A percentile compares a stretch with the other conserved stretches of the same genome.
Conservation (phyloP, 148 eudicot genomes). For the Fallopia convolvulus region DNA sequence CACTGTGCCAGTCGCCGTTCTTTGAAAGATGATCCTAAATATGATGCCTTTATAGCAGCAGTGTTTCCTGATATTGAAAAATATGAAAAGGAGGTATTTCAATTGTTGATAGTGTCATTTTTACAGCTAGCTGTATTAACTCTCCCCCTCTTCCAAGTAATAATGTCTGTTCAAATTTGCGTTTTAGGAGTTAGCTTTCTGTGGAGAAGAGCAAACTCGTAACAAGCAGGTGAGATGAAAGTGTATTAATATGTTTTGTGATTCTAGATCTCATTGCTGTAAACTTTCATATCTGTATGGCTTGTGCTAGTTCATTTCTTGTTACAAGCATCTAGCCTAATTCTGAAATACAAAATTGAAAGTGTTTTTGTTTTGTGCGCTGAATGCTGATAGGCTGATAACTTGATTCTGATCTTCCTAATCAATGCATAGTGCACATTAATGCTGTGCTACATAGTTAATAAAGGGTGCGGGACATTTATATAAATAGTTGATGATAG, state of each 20-base stretch:
- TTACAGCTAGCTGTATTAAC: not conserved
- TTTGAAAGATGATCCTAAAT: conserved; percentile 74
- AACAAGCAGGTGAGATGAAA: conserved; percentile 50
- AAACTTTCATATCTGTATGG: not conserved
- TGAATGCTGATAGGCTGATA: not conserved
- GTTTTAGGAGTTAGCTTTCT: conserved; percentile 64
- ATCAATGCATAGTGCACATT: not conserved
- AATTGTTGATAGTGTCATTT: not conserved
- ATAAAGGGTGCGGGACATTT: not conserved
- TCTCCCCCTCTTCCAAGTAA: conserved; percentile 1
- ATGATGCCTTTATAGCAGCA: conserved; percentile 55
- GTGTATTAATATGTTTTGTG: not conserved
- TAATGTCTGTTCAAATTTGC: not conserved
- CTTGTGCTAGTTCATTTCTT: not conserved
- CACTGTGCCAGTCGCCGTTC: conserved; percentile 93
- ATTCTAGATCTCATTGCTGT: not conserved
- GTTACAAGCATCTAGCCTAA: not conserved
- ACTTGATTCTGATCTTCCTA: not conserved
- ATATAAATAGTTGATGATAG: not conserved
- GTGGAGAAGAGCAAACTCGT: conserved; percentile 65
- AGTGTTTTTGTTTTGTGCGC: not conserved
- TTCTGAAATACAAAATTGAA: not conserved
- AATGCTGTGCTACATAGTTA: not conserved
- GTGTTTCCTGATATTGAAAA: conserved; percentile 67
- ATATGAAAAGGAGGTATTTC: conserved; percentile 75